These are phyloP conservation scores for Plasmodium reichenowi DNA, from an alignment of 169 alveolate genomes.

Conservation along the genomic window DNA sequence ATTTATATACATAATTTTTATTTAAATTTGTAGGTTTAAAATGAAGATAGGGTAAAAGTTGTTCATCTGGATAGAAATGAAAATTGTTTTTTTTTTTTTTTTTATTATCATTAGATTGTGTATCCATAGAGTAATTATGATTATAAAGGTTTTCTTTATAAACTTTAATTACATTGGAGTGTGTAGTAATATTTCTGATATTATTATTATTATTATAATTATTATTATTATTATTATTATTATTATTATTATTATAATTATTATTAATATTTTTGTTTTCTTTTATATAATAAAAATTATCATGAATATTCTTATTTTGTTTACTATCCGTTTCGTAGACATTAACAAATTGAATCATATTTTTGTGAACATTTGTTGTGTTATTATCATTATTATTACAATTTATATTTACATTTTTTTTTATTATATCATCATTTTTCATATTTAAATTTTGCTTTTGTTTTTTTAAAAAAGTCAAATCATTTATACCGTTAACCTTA, in stretches of 20 bases:
- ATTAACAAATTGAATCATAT: background rate
- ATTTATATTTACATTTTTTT: background rate
- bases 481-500: conserved; percentile 9
- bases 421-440: background rate
- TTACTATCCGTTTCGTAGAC: background rate
- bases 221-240: background rate
- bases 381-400: background rate
- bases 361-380: background rate
- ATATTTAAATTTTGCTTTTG: background rate
- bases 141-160: conserved; percentile 16
- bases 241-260: too few species aligned
- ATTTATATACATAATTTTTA: conserved; percentile 28
- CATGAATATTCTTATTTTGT: background rate
- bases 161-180: background rate
- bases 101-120: background rate
- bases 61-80: conserved; percentile 11
- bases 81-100: conserved; percentile 18
- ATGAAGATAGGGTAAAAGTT: conserved; percentile 34
- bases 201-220: background rate
- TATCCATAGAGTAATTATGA: background rate
- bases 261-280: background rate
- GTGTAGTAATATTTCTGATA: too few species aligned
- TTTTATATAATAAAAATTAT: background rate
- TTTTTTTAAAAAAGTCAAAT: conserved; percentile 28
- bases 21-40: conserved; percentile 37